Evolutionary conservation across 176 grass and related monocot species (phyloP).

Genomic region (Ensete glaucum): DNA sequence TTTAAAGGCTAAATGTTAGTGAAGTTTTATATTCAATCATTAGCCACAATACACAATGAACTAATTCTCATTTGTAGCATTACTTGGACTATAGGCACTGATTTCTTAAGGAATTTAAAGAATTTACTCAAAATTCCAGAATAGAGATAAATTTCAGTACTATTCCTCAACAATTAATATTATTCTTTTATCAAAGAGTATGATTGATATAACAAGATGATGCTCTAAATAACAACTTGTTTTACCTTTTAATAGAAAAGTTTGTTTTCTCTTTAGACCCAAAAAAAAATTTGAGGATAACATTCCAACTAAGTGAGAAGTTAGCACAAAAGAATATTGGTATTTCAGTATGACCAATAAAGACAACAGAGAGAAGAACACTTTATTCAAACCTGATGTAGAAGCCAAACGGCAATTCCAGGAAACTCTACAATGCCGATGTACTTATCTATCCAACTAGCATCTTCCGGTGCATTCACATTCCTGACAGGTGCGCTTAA

Average conservation of each 20-base stretch:
- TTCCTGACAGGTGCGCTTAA: slow-evolving; percentile 84
- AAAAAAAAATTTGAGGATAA: not conserved
- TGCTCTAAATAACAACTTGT: not conserved
- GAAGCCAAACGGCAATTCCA: slow-evolving; percentile 86
- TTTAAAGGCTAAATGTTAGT: too few relatives aligned
- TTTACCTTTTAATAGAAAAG: not conserved
- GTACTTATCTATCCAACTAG: slow-evolving; percentile 95
- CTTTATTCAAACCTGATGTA: slow-evolving; percentile 61
- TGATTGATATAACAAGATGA: not conserved
- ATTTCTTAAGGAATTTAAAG: too few relatives aligned
- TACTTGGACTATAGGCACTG: too few relatives aligned
- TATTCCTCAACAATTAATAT: too few relatives aligned
- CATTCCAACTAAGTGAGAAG: not conserved
- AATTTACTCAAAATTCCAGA: too few relatives aligned
- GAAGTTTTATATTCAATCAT: too few relatives aligned
- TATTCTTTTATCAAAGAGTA: too few relatives aligned
- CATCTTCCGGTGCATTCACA: slow-evolving; percentile 75
- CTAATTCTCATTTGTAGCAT: too few relatives aligned
- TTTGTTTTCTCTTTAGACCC: not conserved
- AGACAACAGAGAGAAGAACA: not conserved
- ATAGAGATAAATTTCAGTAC: too few relatives aligned
- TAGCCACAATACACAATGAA: too few relatives aligned
- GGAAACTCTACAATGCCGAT: slow-evolving; percentile 89
- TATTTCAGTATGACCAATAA: not conserved
- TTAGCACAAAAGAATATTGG: not conserved